These are phyloP conservation scores for Rubroboletus pulcherrimus DNA, from an alignment of 768 basidiomycete genomes.

Conservation along the genomic window DNA sequence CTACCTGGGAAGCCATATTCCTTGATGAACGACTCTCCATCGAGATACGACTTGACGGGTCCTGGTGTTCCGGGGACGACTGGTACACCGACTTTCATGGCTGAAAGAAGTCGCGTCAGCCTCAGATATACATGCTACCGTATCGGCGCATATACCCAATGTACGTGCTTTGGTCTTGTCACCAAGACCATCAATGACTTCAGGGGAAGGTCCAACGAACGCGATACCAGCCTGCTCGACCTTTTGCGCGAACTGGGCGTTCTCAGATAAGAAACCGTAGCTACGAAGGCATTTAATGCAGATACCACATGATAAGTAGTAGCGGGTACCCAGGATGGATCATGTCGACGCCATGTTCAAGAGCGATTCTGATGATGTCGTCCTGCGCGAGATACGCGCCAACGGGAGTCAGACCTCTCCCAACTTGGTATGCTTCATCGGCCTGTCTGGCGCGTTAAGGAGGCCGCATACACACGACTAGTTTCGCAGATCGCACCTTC, in stretches of 20 bases:
- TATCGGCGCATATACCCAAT: slow-evolving; percentile 50
- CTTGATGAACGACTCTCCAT: slow-evolving; percentile 86
- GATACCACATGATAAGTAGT: neutral
- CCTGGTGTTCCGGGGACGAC: slow-evolving; percentile 99
- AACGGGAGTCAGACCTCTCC: slow-evolving; percentile 93
- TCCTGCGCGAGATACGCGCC: slow-evolving; percentile 97
- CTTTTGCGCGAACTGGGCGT: slow-evolving; percentile 94
- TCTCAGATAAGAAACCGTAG: slow-evolving; percentile 97
- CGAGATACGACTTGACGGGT: slow-evolving; percentile 73
- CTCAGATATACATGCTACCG: neutral
- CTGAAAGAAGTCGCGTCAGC: slow-evolving; percentile 36
- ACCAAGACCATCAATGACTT: slow-evolving; percentile 95
- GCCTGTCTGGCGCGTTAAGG: slow-evolving; percentile 48
- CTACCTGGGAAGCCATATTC: slow-evolving; percentile 93
- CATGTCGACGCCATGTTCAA: slow-evolving; percentile 99
- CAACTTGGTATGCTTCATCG: slow-evolving; percentile 98
- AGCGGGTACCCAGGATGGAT: slow-evolving; percentile 87
- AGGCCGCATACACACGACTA: slow-evolving; percentile 27
- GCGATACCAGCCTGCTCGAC: slow-evolving; percentile 97
- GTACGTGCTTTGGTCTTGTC: slow-evolving; percentile 98
- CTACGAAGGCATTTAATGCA: slow-evolving; percentile 37
- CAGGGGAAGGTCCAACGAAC: slow-evolving; percentile 93
- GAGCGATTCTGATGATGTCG: slow-evolving; percentile 93
- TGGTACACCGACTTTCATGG: slow-evolving; percentile 88
- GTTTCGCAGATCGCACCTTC: slow-evolving; percentile 60